A percentile compares a stretch with the other conserved stretches of the same genome.
These are phyloP conservation scores for Nidula microcarpa DNA, from an alignment of 768 basidiomycete genomes.

Conservation along the genomic window DNA sequence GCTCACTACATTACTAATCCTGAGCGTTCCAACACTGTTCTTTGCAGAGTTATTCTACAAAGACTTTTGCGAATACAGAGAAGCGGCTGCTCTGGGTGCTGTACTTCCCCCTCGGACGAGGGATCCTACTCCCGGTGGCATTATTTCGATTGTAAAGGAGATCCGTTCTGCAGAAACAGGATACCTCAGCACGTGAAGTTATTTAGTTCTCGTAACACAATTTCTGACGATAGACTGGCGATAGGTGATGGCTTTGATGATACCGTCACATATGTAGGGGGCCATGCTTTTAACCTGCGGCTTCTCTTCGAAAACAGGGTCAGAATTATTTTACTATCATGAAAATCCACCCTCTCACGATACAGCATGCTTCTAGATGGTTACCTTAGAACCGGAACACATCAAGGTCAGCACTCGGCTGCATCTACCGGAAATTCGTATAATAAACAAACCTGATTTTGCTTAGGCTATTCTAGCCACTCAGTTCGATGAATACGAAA, in stretches of 20 bases:
- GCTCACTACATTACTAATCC: background rate
- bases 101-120: background rate
- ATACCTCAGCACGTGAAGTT: background rate
- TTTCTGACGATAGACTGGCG: no score
- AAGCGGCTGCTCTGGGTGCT: background rate
- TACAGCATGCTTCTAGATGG: slow-evolving; percentile 21
- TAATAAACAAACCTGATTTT: background rate
- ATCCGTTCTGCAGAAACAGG: background rate
- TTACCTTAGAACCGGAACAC: slow-evolving; percentile 46
- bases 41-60: background rate
- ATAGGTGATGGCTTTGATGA: background rate
- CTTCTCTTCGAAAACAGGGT: background rate
- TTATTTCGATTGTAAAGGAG: background rate
- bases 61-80: background rate
- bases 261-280: background rate
- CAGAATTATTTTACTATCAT: background rate
- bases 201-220: background rate
- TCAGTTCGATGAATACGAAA: slow-evolving; percentile 32
- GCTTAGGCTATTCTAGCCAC: slow-evolving; percentile 27
- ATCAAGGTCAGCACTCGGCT: slow-evolving; percentile 30
- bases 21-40: background rate
- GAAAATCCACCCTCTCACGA: background rate
- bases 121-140: background rate
- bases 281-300: background rate
- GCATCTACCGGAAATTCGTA: background rate